Evolutionary conservation across 2,329 filamentous ascomycete species (phyloP).

Genomic region (Pseudocercospora fijiensis): DNA sequence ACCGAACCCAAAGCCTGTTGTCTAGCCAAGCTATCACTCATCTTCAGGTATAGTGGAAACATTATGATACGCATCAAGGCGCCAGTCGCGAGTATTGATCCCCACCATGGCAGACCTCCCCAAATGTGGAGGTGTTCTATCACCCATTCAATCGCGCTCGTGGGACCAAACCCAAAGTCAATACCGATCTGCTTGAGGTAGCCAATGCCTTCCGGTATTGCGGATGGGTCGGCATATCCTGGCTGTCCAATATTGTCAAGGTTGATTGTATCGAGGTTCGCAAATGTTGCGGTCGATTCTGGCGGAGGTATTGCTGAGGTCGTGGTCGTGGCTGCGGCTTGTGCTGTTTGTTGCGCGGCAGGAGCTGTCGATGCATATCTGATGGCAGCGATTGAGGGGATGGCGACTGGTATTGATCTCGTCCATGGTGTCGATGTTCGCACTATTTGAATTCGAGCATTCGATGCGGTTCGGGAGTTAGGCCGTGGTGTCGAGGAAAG

Average conservation of each 20-base stretch:
- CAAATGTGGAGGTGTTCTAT: constrained; percentile 82
- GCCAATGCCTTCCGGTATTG: constrained; percentile 71
- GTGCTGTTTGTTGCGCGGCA: background rate
- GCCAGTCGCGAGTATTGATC: constrained; percentile 65
- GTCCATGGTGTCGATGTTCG: constrained; percentile 18
- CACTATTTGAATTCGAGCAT: constrained; percentile 8
- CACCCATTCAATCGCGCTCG: constrained; percentile 68
- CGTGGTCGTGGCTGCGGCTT: constrained; percentile 25
- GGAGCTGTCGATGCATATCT: constrained; percentile 34
- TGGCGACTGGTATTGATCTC: constrained; percentile 18
- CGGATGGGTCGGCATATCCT: constrained; percentile 13
- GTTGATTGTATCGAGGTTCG: constrained; percentile 36
- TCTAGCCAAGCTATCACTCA: constrained; percentile 62
- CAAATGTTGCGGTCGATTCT: constrained; percentile 28
- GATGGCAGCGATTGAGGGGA: constrained; percentile 23
- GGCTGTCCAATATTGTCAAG: constrained; percentile 38
- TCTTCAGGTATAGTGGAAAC: constrained; percentile 63
- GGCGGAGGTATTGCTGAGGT: constrained; percentile 33
- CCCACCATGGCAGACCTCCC: constrained; percentile 77
- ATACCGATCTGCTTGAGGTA: constrained; percentile 80
- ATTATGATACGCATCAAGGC: constrained; percentile 63
- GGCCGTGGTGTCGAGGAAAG: constrained; percentile 30
- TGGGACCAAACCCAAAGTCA: constrained; percentile 82
- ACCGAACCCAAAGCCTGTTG: constrained; percentile 61
- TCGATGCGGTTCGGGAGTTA: constrained; percentile 16